Evolutionary conservation across 805 yeast species (phyloP).

Genomic region (Citeromyces nyonsensis): DNA sequence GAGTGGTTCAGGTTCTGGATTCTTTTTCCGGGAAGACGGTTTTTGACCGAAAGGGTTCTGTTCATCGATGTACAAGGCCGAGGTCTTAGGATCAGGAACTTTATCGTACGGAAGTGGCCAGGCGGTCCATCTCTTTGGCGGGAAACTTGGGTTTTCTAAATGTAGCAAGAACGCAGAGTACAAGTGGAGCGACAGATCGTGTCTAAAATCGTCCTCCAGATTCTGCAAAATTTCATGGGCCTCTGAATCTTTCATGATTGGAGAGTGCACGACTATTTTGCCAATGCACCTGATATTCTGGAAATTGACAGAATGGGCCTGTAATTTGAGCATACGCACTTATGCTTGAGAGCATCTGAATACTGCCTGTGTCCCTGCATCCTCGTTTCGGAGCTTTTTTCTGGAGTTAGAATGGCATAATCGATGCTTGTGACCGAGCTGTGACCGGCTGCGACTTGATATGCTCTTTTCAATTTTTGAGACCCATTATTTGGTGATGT

Average conservation of each 20-base stretch:
- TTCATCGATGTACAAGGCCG: conserved; percentile 13
- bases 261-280: background rate
- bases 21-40: background rate
- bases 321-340: background rate
- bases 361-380: too few relatives aligned
- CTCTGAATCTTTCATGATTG: conserved; percentile 3
- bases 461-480: too few relatives aligned
- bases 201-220: conserved; percentile 32
- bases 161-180: conserved; percentile 37
- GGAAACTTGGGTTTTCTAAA: conserved; percentile 19
- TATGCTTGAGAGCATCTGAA: too few relatives aligned
- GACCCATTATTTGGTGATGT: too few relatives aligned
- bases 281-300: background rate
- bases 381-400: too few relatives aligned
- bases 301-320: background rate
- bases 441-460: too few relatives aligned
- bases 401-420: too few relatives aligned
- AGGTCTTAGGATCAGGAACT: conserved; percentile 21
- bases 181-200: conserved; percentile 49
- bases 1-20: background rate
- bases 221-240: conserved; percentile 11
- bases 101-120: conserved; percentile 37
- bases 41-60: conserved; percentile 1
- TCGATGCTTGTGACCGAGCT: too few relatives aligned
- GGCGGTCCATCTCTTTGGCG: conserved; percentile 25